phyloP scores from a whole-genome alignment of 768 basidiomycete species.

The Termitomyces sp. region DNA sequence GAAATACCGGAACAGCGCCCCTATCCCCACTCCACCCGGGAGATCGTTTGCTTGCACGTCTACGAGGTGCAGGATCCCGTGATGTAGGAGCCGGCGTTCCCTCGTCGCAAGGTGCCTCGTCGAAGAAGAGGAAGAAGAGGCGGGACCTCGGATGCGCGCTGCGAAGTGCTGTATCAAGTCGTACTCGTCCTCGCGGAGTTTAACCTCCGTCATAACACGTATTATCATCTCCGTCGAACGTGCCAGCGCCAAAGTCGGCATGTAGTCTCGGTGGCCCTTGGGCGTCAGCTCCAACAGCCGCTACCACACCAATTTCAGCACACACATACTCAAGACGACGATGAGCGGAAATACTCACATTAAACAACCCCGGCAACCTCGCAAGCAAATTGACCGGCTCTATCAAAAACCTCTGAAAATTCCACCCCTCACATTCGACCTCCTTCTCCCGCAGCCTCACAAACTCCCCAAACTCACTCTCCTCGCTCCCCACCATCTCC shows the following conservation, averaged over 20 bases:
- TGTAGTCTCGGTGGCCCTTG: constrained; percentile 61
- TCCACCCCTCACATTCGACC: constrained; percentile 55
- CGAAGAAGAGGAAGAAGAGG: constrained; percentile 42
- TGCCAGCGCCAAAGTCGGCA: constrained; percentile 59
- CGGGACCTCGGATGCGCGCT: constrained; percentile 54
- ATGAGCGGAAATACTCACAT: constrained; percentile 40
- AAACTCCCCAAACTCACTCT: constrained; percentile 82
- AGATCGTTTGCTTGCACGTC: constrained; percentile 23
- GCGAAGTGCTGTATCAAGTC: constrained; percentile 62
- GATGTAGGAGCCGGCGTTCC: constrained; percentile 69
- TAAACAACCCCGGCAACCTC: constrained; percentile 68
- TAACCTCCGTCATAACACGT: constrained; percentile 79
- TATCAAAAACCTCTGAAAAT: constrained; percentile 59
- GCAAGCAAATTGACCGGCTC: constrained; percentile 74
- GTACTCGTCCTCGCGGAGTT: constrained; percentile 82
- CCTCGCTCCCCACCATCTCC: constrained; percentile 39
- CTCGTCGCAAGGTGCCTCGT: constrained; percentile 55
- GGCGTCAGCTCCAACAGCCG: constrained; percentile 67
- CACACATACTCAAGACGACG: neutral
- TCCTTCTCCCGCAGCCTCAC: constrained; percentile 59
- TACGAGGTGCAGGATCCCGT: constrained; percentile 53
- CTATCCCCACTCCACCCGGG: constrained; percentile 7
- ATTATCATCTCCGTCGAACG: constrained; percentile 69
- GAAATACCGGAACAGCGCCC: constrained; percentile 6
- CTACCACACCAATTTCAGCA: constrained; percentile 33